These are phyloP conservation scores for Scutellaria minor DNA, from an alignment of 257 asterid species.

Conservation along the genomic window DNA sequence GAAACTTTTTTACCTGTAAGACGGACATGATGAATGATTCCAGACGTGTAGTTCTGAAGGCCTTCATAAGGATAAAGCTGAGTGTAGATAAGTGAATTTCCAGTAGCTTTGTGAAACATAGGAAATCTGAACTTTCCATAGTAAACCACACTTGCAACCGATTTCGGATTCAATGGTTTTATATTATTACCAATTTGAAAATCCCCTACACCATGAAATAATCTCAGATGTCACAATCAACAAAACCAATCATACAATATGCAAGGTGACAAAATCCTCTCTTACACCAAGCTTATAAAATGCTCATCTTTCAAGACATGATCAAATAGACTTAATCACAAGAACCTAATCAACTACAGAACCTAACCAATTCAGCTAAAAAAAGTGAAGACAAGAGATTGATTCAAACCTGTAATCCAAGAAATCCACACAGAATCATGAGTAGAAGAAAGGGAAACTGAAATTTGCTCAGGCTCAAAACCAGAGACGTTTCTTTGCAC, in stretches of 20 bases:
- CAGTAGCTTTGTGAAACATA: constrained; percentile 54
- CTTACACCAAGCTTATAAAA: neutral
- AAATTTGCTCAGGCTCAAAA: constrained; percentile 86
- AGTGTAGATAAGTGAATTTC: constrained; percentile 68
- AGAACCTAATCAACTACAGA: neutral
- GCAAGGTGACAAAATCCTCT: neutral
- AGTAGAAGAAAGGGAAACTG: constrained; percentile 77
- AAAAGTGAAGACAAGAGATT: neutral
- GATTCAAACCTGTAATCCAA: constrained; percentile 79
- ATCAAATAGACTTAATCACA: neutral
- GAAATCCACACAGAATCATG: constrained; percentile 87
- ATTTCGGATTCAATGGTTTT: constrained; percentile 64
- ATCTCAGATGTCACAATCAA: constrained; percentile 23
- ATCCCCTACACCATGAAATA: constrained; percentile 59
- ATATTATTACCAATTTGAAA: constrained; percentile 72
- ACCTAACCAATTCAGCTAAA: neutral
- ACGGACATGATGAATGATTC: constrained; percentile 90
- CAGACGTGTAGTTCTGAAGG: constrained; percentile 86
- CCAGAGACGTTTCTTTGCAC: constrained; percentile 70
- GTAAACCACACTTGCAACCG: constrained; percentile 65
- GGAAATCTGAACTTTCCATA: constrained; percentile 60
- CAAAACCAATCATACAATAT: neutral
- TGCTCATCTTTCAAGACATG: constrained; percentile 2
- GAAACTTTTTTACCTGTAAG: constrained; percentile 59
- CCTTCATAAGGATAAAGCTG: constrained; percentile 88